Percentiles rank a stretch among this genome's conserved stretches.
phyloP scores from a whole-genome alignment of 768 basidiomycete genomes.

The Rhodotorula paludigena region DNA sequence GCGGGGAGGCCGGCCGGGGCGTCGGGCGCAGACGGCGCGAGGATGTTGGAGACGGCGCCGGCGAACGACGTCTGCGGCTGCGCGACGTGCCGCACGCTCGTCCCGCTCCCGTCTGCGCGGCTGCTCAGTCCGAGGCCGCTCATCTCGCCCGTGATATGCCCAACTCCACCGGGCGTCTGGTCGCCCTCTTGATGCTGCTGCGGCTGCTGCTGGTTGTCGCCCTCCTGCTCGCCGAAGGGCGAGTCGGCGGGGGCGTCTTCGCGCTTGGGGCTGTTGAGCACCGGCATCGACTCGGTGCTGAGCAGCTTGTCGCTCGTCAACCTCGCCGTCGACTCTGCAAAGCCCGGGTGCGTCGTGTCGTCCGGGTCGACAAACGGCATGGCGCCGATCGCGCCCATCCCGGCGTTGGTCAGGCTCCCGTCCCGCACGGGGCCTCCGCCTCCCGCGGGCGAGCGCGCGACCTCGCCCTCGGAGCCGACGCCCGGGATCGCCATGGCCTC shows the following conservation, averaged over 20 bases:
- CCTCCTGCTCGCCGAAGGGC: constrained; percentile 2
- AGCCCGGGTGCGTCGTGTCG: constrained; percentile 34
- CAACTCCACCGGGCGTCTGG: too few species aligned
- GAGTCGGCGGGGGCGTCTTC: constrained; percentile 17
- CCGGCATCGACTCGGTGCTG: constrained; percentile 34
- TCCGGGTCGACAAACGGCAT: constrained; percentile 31
- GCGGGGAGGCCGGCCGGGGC: not conserved
- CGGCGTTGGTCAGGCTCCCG: constrained; percentile 9
- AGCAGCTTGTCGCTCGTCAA: constrained; percentile 32
- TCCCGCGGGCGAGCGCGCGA: not conserved
- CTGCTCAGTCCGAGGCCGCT: too few species aligned
- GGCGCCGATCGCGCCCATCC: constrained; percentile 18
- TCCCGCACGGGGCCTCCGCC: not conserved
- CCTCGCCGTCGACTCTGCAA: constrained; percentile 11
- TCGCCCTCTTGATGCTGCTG: not conserved
- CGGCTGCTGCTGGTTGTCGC: too few species aligned
- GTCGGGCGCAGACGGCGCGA: constrained; percentile 6
- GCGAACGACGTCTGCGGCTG: constrained; percentile 25
- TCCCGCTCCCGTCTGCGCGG: not conserved
- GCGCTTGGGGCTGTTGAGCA: constrained; percentile 17
- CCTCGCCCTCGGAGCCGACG: too few species aligned
- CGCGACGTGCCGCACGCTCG: not conserved
- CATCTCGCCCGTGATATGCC: too few species aligned
- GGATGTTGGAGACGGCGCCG: constrained; percentile 19
- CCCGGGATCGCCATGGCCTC: constrained; percentile 19